phyloP scores from a whole-genome alignment of 1,139 yeast species.

The Saccharomyces hybrid region DNA sequence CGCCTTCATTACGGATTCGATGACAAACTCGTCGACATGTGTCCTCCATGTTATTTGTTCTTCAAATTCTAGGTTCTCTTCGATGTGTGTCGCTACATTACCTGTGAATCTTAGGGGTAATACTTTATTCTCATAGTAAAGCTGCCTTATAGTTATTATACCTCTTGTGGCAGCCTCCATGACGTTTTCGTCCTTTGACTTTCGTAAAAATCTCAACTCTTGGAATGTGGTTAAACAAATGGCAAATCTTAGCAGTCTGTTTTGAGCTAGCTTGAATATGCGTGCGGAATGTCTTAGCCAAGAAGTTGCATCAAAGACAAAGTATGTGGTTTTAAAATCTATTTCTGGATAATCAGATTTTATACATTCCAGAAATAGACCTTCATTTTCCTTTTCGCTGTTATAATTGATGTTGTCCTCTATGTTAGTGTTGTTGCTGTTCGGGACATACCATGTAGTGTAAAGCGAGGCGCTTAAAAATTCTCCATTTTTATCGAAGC shows the following conservation, averaged over 20 bases:
- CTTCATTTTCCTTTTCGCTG: background rate
- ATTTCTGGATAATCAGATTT: slow-evolving; percentile 18
- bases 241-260: slow-evolving; percentile 48
- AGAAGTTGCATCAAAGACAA: slow-evolving; percentile 69
- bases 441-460: slow-evolving; percentile 24
- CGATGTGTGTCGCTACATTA: slow-evolving; percentile 59
- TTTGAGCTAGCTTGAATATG: slow-evolving; percentile 60
- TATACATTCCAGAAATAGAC: background rate
- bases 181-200: slow-evolving; percentile 66
- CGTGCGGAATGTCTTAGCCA: slow-evolving; percentile 80
- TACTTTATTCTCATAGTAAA: slow-evolving; percentile 52
- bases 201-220: slow-evolving; percentile 65
- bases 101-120: slow-evolving; percentile 57
- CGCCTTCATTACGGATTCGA: slow-evolving; percentile 33
- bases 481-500: slow-evolving; percentile 32
- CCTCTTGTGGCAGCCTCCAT: slow-evolving; percentile 79
- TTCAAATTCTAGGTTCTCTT: slow-evolving; percentile 37
- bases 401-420: slow-evolving; percentile 1
- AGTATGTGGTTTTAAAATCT: slow-evolving; percentile 40
- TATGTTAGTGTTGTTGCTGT: slow-evolving; percentile 4
- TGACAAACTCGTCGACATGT: slow-evolving; percentile 37
- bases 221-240: slow-evolving; percentile 74
- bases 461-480: slow-evolving; percentile 29
- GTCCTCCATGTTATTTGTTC: slow-evolving; percentile 38
- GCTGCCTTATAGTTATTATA: slow-evolving; percentile 62